phyloP scores from a whole-genome alignment of 2,329 filamentous ascomycete species.

The Neophaeococcomyces aloes region DNA sequence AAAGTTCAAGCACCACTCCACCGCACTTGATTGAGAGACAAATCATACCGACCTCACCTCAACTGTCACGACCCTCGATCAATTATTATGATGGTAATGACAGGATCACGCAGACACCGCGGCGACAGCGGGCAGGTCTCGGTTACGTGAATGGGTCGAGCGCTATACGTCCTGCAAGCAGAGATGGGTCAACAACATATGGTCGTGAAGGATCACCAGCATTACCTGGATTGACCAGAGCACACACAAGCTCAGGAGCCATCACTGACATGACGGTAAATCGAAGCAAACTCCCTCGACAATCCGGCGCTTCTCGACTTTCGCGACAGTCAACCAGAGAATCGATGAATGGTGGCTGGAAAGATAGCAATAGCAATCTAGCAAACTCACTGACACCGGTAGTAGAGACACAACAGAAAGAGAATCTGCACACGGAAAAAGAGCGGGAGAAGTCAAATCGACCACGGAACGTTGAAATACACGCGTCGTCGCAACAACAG shows the following conservation, averaged over 20 bases:
- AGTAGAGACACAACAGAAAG: constrained; percentile 12
- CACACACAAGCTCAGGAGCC: constrained; percentile 15
- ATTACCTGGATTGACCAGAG: constrained; percentile 16
- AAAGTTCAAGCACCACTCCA: constrained; percentile 25
- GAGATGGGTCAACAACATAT: constrained; percentile 19
- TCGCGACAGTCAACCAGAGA: constrained; percentile 21
- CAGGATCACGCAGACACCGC: constrained; percentile 17
- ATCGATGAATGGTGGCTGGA: constrained; percentile 14
- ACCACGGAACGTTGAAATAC: constrained; percentile 6
- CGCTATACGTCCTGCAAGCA: constrained; percentile 20
- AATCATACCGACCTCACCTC: constrained; percentile 23
- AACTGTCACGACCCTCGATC: constrained; percentile 19
- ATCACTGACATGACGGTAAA: constrained; percentile 20
- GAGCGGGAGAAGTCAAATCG: not conserved
- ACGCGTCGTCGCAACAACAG: constrained; percentile 1
- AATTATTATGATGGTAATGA: constrained; percentile 18
- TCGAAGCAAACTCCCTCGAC: constrained; percentile 17
- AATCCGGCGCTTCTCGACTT: constrained; percentile 14
- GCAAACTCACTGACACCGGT: constrained; percentile 16
- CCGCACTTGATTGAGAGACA: constrained; percentile 25
- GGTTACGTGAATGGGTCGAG: constrained; percentile 17
- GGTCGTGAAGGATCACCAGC: constrained; percentile 19
- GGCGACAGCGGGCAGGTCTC: constrained; percentile 20
- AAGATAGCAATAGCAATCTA: constrained; percentile 12
- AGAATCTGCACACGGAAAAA: constrained; percentile 11